These are phyloP conservation scores for Terfezia claveryi DNA, from an alignment of 495 filamentous ascomycete species.

Conservation along the genomic window DNA sequence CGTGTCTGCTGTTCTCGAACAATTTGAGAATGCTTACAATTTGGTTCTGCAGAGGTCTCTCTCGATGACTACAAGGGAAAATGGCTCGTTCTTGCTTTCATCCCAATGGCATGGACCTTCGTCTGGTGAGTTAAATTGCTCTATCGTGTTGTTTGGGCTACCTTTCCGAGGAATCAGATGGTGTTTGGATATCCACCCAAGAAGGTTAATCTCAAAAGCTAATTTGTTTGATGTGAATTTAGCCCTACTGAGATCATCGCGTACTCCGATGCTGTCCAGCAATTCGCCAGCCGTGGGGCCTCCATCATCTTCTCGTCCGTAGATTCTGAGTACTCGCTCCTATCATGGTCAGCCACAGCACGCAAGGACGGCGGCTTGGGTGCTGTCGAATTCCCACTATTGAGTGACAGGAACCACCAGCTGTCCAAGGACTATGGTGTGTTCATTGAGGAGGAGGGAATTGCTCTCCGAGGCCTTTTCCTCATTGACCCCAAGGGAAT, in stretches of 20 bases:
- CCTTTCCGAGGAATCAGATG: no score
- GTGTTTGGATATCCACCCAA: no score
- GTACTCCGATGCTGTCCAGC: constrained; percentile 24
- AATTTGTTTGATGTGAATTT: neutral
- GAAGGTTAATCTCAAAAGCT: no score
- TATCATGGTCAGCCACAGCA: constrained; percentile 30
- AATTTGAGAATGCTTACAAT: no score
- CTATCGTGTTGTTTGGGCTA: no score
- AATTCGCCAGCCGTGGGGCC: constrained; percentile 25
- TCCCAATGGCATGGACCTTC: constrained; percentile 34
- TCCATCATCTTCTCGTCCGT: constrained; percentile 33
- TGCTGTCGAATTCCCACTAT: constrained; percentile 29
- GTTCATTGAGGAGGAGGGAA: constrained; percentile 34
- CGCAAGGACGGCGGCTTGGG: constrained; percentile 34
- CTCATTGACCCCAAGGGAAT: constrained; percentile 36
- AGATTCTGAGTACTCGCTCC: constrained; percentile 29
- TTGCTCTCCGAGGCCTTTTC: constrained; percentile 36
- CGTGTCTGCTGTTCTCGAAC: no score
- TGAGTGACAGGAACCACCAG: constrained; percentile 34
- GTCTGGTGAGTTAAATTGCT: constrained; percentile 20
- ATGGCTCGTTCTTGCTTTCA: constrained; percentile 30
- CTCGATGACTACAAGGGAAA: constrained; percentile 25
- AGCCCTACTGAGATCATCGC: constrained; percentile 24
- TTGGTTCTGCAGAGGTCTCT: constrained; percentile 20
- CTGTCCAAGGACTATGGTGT: constrained; percentile 34